Evolutionary conservation across 306 rosid genomes (phyloP), one percentile per base, ranked within the genome.

Genomic region (Fragaria ananassa): DNA sequence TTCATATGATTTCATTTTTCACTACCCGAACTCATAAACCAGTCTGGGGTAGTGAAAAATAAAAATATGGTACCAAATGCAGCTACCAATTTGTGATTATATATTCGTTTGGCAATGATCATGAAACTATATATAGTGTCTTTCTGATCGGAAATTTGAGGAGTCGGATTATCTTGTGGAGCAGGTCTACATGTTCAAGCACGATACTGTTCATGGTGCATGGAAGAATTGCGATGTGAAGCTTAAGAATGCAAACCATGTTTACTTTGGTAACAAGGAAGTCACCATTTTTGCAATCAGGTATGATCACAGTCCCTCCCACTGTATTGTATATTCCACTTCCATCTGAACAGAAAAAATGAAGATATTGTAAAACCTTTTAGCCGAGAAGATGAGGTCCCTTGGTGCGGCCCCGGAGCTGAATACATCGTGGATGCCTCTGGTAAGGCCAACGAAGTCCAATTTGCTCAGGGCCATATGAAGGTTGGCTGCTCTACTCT

Each of bases 101-200:
- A 8, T n/a, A 7, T 37, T 37, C 29, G 13, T n/a, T 54, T 21
- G 15, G 3, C 1, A 25, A 15, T 68, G 72, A 68, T 44, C 72
- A 47, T 45, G 54, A 25, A 56, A 1, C 7, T 19, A 53, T 53
- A 53, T 19, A 53, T 53, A 53, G 62, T n/a, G 4, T n/a, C 29
- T n/a, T 21, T 56, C 6, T 56, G 31, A 14, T 56, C 5, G 21
- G 17, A 46, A 34, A 14, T 47, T 15, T 70, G 7, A 46, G 25
- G 42, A 41, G 63, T 18, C 63, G 3, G 63, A 50, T 19, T 50
- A 10, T 14, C 69, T 35, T 63, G 14, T 14, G 68, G 37, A 9
- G 42, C 47, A 90, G 96, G 86, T 87, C 64, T 92, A 90, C 85
- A 88, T 92, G 96, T 92, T 92, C 81, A 87, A 90, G 81, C 90